A percentile compares a stretch with the other conserved stretches of the same genome.
Conservation (phyloP, 2,329 filamentous ascomycete species). For the Cryphonectria radicalis region DNA sequence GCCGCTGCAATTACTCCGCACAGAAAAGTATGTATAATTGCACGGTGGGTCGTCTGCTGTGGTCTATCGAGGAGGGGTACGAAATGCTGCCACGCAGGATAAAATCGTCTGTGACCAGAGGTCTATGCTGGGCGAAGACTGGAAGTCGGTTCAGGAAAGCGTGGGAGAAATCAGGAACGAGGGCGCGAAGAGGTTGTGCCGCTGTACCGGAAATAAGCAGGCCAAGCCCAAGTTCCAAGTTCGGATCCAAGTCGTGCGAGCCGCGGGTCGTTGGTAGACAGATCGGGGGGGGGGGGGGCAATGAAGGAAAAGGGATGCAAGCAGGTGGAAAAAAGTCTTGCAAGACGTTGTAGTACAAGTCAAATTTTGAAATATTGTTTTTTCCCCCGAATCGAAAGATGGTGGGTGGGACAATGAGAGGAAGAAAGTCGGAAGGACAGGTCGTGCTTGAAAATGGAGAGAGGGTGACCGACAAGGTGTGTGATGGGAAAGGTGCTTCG, state of each 20-base stretch:
- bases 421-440: background rate
- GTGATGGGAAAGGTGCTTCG: background rate
- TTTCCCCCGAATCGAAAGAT: background rate
- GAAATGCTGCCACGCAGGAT: background rate
- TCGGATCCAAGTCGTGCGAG: constrained; percentile 7
- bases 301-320: constrained; percentile 4
- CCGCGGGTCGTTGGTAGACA: constrained; percentile 5
- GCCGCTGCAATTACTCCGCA: background rate
- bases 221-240: constrained; percentile 2
- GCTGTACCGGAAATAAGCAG: constrained; percentile 14
- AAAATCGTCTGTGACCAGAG: background rate
- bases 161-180: constrained; percentile 9
- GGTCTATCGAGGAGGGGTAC: background rate
- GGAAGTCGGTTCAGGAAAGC: background rate
- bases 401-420: background rate
- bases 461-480: background rate
- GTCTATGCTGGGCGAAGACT: background rate
- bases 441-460: background rate
- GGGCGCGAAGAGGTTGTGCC: constrained; percentile 9
- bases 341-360: background rate
- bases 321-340: background rate
- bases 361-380: background rate
- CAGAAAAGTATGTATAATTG: background rate
- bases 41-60: background rate
- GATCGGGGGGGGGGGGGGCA: no score